A percentile compares a stretch with the other conserved stretches of the same genome.
Evolutionary conservation across 208 protist genomes (phyloP).

Genomic region (Leishmania lainsoni): DNA sequence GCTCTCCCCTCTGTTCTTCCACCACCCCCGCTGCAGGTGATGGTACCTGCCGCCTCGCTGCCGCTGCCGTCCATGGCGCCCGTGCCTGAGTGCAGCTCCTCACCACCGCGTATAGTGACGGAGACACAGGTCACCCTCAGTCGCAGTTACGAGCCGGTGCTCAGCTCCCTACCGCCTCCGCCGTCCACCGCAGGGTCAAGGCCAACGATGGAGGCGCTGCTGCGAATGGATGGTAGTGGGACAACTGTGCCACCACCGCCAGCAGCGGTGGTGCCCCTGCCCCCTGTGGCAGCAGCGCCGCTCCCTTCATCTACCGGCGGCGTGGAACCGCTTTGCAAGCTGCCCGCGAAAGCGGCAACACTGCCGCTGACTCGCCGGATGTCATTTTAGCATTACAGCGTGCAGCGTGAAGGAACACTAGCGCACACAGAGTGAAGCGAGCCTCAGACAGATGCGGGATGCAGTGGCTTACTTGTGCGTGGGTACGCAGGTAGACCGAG

Average conservation of each 20-base stretch:
- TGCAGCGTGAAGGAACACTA: too few species aligned
- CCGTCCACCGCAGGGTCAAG: slow-evolving; percentile 24
- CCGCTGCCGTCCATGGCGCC: neutral
- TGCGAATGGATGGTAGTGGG: slow-evolving; percentile 5
- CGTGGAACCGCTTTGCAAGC: neutral
- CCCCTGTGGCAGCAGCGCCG: neutral
- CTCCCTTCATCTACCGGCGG: neutral
- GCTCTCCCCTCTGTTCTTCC: neutral
- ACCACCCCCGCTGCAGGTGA: neutral
- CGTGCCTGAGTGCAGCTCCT: neutral
- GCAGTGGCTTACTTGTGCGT: neutral
- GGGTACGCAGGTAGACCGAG: neutral
- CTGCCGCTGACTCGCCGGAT: slow-evolving; percentile 17
- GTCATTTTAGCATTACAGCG: slow-evolving; percentile 28
- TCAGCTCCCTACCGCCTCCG: slow-evolving; percentile 32
- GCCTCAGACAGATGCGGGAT: neutral
- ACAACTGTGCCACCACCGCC: slow-evolving; percentile 15
- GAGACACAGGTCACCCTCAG: slow-evolving; percentile 32
- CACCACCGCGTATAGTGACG: slow-evolving; percentile 6
- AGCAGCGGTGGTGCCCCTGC: slow-evolving; percentile 3
- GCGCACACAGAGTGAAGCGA: neutral
- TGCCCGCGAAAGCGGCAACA: slow-evolving; percentile 4
- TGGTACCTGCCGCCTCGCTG: neutral
- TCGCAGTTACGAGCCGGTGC: slow-evolving; percentile 48
- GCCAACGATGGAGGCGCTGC: slow-evolving; percentile 14